These are phyloP conservation scores for Peniophora sp. DNA, from an alignment of 1,284 basidiomycete species.

Conservation along the genomic window DNA sequence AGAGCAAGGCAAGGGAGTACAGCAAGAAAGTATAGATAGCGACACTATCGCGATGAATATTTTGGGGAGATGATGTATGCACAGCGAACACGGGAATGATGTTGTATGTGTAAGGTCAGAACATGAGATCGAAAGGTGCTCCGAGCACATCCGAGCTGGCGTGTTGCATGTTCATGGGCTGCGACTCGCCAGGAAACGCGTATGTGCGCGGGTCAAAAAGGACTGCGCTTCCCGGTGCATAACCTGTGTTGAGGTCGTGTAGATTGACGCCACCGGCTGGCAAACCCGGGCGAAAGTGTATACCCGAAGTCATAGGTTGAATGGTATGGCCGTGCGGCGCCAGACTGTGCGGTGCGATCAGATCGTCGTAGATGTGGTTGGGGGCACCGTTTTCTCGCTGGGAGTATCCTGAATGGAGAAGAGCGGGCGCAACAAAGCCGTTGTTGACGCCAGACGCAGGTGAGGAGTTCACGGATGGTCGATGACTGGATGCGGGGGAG, in stretches of 20 bases:
- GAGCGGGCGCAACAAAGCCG: not conserved
- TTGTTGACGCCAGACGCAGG: not conserved
- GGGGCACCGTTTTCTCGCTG: not conserved
- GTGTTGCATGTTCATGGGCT: slow-evolving; percentile 5
- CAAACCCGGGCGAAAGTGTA: not conserved
- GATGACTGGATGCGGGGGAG: slow-evolving; percentile 6
- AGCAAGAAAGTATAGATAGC: no score
- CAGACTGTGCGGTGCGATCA: not conserved
- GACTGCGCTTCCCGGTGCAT: slow-evolving; percentile 7
- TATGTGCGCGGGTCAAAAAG: slow-evolving; percentile 8
- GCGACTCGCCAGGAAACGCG: slow-evolving; percentile 8
- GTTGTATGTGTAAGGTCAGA: no score
- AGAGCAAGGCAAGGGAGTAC: no score
- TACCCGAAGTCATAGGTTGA: not conserved
- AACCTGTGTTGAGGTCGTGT: slow-evolving; percentile 7
- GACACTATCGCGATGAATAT: no score
- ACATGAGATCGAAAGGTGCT: slow-evolving; percentile 8
- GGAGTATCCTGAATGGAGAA: not conserved
- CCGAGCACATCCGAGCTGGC: slow-evolving; percentile 6
- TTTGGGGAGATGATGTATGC: no score
- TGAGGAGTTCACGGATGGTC: not conserved
- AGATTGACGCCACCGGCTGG: slow-evolving; percentile 4
- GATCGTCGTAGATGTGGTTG: not conserved
- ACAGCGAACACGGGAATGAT: no score
- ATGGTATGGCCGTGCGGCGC: not conserved